Evolutionary conservation across 331 rosid genomes (phyloP), one percentile per base, ranked within the genome.

Genomic region (Cydonia oblonga): DNA sequence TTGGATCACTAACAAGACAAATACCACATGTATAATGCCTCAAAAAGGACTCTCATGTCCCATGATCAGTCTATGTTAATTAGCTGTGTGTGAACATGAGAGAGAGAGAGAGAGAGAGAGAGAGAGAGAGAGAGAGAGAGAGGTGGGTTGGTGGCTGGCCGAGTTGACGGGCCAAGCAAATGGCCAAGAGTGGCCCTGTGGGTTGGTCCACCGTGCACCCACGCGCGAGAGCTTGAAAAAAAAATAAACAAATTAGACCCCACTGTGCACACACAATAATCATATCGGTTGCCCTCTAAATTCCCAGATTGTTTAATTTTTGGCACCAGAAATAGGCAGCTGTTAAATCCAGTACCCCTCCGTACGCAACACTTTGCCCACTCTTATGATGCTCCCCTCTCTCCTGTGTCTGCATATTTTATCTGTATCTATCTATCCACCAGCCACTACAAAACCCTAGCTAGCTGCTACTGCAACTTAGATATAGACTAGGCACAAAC

Each of bases 281-380:
- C 52, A 72, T 76, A 20, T 75, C 24, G 40, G 63, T 81, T 66
- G 56, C 66, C 65, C 16, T 71, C 26, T 6, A 35, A 35, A 71
- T 71, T 71, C 75, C 75, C 75, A 18, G 25, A 35, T 22, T 23
- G 13, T 23, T 23, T 23, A 2, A 57, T 23, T 57, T 64, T 78
- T 70, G 76, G 71, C 68, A 32, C 51, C 69, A 20, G 23, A 26
- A 73, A 57, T 82, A 81, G 76, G 63, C 66, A 68, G 76, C 65
- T 67, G 81, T 87, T 84, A 78, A 87, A 87, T 87, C 83, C 6
- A 85, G 89, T 76, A 73, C 83, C 89, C 87, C 80, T 82, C 81
- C 82, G 79, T 81, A 76, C 86, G 76, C 81, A 72, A 69, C 87
- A 82, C 64, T 32, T 9, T 64, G 22, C 38, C n/a, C 62, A 51